Base-by-base conservation (phyloP, 208 protist genomes). In the Trypanosomatidae sp. region DNA sequence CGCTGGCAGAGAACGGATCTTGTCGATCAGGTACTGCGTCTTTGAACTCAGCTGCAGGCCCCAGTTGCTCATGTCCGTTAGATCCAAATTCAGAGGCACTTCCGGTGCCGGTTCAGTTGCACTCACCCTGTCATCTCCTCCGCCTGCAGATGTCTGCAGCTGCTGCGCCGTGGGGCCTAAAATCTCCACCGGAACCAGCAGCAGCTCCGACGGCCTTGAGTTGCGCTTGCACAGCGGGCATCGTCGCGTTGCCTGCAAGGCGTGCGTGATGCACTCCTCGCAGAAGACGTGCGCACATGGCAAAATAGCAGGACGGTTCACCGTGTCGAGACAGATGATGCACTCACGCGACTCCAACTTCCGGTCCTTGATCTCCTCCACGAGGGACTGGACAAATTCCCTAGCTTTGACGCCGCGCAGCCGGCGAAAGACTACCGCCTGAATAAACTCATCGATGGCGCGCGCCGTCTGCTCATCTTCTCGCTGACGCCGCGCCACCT, bases 221-320 rank as follows among this genome's bases (percentile, higher is more conserved):
- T 3, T 25, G 36, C 76, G 74, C 65, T 89, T 92, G 79, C 87
- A 92, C 65, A 91, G 50, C 66, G 89, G 89, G 53, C 88, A 93
- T 41, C 72, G 56, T 13, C 64, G 36, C 53, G 65, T 76, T 33
- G 71, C 68, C 56, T 86, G 76, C 46, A 94, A 56, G 3, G 88
- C 84, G 55, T 92, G 77, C 28, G 17, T 65, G 56, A 94, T 83
- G 70, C 90, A 97, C 49, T 69, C 77, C 53, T 82, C 62, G 75
- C 92, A 97, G 59, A 93, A 95, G 17, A 87, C 81, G 79, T 97
- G 92, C 4, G 72, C 92, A 65, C 92, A 97, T 25, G 87, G 87
- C 46, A 97, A 71, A 43, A 94, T 88, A 7, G 83, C 82, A 9
- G 92, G 91, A 4, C 59, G 52, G 58, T 77, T 73, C 53, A 95